Evolutionary conservation across 2,329 filamentous ascomycete genomes (phyloP), one percentile per base, ranked within the genome.

Genomic region (Colletotrichum abscissum): DNA sequence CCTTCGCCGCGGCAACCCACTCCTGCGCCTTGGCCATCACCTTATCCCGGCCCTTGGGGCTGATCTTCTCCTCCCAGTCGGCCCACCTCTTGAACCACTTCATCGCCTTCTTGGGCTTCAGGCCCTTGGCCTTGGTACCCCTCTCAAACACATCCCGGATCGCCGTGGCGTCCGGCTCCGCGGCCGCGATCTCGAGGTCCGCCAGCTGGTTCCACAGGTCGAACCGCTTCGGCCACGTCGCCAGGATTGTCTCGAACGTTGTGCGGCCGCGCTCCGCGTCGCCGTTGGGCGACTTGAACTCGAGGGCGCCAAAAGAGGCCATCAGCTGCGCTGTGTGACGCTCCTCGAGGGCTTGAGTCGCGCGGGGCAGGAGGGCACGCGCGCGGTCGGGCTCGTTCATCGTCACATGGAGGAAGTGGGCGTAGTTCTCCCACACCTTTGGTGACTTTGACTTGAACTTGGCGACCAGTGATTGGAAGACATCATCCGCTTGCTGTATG

Each of bases 181-280:
- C 87, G 46, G 88, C 88, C 19, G 89, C 87, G 74, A 92, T 88
- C 85, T 99, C 97, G 69, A 98, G 88, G 80, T 98, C 95, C 1
- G 98, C 85, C 76, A 97, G 92, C 83, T 97, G 92, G 82, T 95
- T 97, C 96, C 96, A 98, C 64, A 98, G 86, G 81, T 98, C 95
- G 73, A 95, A 91, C 81, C 95, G 94, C 86, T 97, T 97, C 58
- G 95, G 94, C 86, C 93, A 98, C 5, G 93, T 92, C 46, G 91
- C 90, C 8, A 99, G 88, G 9, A 99, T 88, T 52, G 93, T 93
- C 82, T 98, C 96, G 78, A 98, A 98, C 80, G 98, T 92, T 30
- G 97, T 99, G 22, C 97, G 93, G 11, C 97, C 97, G 72, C 94
- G 94, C 84, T 99, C 97, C 3, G 95, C 87, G 78, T 97, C 94